Conservation (phyloP, 2,329 filamentous ascomycete genomes). For the Cladobotryum mycophilum region DNA sequence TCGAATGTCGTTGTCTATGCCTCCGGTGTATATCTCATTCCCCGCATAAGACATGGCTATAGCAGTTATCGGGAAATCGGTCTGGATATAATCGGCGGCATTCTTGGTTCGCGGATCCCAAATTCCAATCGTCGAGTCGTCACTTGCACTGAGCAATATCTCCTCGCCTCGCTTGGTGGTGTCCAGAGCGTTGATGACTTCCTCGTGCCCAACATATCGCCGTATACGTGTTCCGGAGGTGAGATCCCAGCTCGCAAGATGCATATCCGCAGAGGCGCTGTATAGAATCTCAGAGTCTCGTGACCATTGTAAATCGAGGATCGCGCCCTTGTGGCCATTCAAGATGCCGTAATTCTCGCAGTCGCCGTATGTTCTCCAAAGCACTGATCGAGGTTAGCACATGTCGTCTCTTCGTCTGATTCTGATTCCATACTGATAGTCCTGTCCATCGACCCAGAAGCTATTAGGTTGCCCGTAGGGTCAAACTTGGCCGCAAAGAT, state of each 20-base stretch:
- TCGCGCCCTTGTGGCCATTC: constrained; percentile 81
- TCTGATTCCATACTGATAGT: constrained; percentile 61
- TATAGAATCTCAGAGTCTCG: constrained; percentile 87
- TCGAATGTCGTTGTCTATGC: constrained; percentile 95
- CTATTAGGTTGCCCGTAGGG: constrained; percentile 78
- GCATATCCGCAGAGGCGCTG: constrained; percentile 88
- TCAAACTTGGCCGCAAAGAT: constrained; percentile 90
- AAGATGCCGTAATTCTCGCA: constrained; percentile 93
- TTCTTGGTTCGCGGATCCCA: constrained; percentile 94
- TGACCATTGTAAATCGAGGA: constrained; percentile 94
- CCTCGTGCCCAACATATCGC: constrained; percentile 86
- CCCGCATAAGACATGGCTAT: constrained; percentile 89
- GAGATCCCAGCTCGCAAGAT: constrained; percentile 89
- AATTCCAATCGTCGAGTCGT: constrained; percentile 88
- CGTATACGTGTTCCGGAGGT: constrained; percentile 90
- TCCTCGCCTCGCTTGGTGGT: constrained; percentile 87
- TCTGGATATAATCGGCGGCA: constrained; percentile 80
- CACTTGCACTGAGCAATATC: constrained; percentile 80
- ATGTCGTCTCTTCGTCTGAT: not conserved
- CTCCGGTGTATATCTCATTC: constrained; percentile 89
- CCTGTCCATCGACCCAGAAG: constrained; percentile 92
- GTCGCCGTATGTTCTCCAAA: constrained; percentile 88
- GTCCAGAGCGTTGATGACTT: constrained; percentile 89
- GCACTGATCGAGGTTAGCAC: constrained; percentile 48
- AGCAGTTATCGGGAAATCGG: constrained; percentile 86